Evolutionary conservation across 345 rosid genomes (phyloP).

Genomic region (Salix brachista): DNA sequence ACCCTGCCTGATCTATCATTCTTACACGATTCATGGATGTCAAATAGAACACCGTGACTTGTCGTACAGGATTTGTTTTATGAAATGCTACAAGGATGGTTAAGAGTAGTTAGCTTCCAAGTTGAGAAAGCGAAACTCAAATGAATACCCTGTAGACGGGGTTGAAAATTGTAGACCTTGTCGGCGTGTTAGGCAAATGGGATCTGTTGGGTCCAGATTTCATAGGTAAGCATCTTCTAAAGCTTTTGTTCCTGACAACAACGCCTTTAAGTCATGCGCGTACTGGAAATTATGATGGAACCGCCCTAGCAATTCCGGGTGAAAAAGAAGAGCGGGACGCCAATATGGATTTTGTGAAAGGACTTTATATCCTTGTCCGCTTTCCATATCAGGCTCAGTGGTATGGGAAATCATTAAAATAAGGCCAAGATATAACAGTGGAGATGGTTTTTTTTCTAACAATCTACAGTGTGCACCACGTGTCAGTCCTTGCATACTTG

Average conservation of each 20-base stretch:
- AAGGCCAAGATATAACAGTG: too few relatives aligned
- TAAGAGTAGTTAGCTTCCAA: not conserved
- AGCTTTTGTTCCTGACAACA: not conserved
- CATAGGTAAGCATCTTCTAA: not conserved
- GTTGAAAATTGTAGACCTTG: not conserved
- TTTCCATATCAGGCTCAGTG: too few relatives aligned
- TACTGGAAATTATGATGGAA: constrained; percentile 2
- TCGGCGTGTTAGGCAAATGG: too few relatives aligned
- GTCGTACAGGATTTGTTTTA: not conserved
- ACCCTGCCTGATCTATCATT: not conserved
- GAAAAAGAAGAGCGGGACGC: not conserved
- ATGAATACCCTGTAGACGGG: not conserved
- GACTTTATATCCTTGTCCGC: not conserved
- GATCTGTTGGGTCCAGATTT: not conserved
- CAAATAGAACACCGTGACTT: not conserved
- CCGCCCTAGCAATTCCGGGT: not conserved
- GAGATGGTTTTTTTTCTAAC: not conserved
- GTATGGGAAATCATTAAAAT: not conserved
- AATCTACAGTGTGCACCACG: not conserved
- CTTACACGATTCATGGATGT: not conserved
- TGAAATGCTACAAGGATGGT: not conserved
- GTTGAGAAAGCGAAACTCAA: not conserved
- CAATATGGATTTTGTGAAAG: not conserved
- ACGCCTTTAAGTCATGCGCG: constrained; percentile 1
- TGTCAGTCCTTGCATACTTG: not conserved